Conservation (phyloP, 2,329 filamentous ascomycete genomes). For the Dactylellina parvicollis region DNA sequence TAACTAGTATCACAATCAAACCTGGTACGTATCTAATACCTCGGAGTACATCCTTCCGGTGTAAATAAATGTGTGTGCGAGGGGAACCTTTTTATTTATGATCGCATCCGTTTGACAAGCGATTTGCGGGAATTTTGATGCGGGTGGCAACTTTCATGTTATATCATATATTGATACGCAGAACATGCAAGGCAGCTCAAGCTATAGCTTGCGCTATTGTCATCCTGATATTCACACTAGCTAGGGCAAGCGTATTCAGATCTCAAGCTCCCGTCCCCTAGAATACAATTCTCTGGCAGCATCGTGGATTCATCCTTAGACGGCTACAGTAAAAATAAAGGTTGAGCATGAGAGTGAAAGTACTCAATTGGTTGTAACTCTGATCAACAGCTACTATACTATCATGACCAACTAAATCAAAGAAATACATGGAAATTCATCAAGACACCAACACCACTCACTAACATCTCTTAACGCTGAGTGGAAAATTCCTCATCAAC, state of each 20-base stretch:
- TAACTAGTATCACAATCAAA: conserved; percentile 3
- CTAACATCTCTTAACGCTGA: conserved; percentile 2
- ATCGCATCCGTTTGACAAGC: neutral
- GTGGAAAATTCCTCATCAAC: conserved; percentile 59
- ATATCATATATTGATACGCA: conserved; percentile 13
- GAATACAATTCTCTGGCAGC: too few species aligned
- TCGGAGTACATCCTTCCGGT: conserved; percentile 42
- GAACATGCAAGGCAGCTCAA: conserved; percentile 5
- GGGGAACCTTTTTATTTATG: neutral
- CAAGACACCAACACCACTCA: conserved; percentile 6
- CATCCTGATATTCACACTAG: neutral
- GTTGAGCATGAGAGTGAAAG: too few species aligned
- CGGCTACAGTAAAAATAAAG: too few species aligned
- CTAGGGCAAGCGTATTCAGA: conserved; percentile 6
- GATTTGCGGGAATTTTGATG: conserved; percentile 31
- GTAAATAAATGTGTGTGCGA: neutral
- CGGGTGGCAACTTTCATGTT: conserved; percentile 12
- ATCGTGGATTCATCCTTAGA: too few species aligned
- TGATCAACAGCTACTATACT: conserved; percentile 30
- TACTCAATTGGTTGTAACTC: conserved; percentile 8
- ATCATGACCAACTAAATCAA: conserved; percentile 3
- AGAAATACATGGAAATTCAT: conserved; percentile 40
- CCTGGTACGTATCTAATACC: neutral
- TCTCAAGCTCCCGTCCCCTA: too few species aligned
- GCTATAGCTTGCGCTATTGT: conserved; percentile 9